These are phyloP conservation scores for Leishmania martiniquensis DNA, from an alignment of 208 protist genomes.

Conservation along the genomic window DNA sequence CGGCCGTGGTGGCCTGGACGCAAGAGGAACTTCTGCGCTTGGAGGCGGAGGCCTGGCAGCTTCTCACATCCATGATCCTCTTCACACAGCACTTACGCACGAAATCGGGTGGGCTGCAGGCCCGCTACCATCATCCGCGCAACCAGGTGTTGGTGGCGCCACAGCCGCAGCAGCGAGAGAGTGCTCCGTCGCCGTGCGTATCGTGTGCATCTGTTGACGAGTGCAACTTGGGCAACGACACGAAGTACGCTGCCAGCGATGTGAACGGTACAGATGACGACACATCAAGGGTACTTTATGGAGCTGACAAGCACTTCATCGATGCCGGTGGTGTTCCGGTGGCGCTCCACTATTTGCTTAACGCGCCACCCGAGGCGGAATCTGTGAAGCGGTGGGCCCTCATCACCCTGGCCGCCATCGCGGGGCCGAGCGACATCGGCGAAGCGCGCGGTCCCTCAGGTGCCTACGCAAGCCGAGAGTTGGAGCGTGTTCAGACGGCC, in stretches of 20 bases:
- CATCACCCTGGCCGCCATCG: slow-evolving; percentile 40
- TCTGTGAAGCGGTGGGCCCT: slow-evolving; percentile 50
- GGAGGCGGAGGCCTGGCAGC: slow-evolving; percentile 70
- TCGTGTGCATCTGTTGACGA: neutral
- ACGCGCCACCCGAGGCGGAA: slow-evolving; percentile 41
- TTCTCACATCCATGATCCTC: slow-evolving; percentile 65
- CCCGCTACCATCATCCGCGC: slow-evolving; percentile 8
- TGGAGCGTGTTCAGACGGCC: slow-evolving; percentile 7
- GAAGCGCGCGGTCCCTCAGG: slow-evolving; percentile 13
- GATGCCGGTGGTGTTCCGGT: slow-evolving; percentile 50
- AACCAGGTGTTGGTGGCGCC: neutral
- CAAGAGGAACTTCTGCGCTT: slow-evolving; percentile 69
- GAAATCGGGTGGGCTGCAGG: slow-evolving; percentile 11
- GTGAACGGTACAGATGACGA: slow-evolving; percentile 14
- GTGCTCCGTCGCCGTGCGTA: neutral
- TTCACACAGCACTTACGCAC: slow-evolving; percentile 34
- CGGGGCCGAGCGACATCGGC: slow-evolving; percentile 20
- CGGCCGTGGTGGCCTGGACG: slow-evolving; percentile 64
- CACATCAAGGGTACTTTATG: slow-evolving; percentile 19
- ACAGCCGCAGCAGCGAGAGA: slow-evolving; percentile 13
- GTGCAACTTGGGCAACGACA: neutral
- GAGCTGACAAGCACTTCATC: slow-evolving; percentile 63
- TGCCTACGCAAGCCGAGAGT: slow-evolving; percentile 15
- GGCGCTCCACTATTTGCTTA: slow-evolving; percentile 52
- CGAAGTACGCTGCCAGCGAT: neutral